A percentile compares a stretch with the other conserved stretches of the same genome.
phyloP scores from a whole-genome alignment of 2,329 filamentous ascomycete species.

The Camillea tinctor region DNA sequence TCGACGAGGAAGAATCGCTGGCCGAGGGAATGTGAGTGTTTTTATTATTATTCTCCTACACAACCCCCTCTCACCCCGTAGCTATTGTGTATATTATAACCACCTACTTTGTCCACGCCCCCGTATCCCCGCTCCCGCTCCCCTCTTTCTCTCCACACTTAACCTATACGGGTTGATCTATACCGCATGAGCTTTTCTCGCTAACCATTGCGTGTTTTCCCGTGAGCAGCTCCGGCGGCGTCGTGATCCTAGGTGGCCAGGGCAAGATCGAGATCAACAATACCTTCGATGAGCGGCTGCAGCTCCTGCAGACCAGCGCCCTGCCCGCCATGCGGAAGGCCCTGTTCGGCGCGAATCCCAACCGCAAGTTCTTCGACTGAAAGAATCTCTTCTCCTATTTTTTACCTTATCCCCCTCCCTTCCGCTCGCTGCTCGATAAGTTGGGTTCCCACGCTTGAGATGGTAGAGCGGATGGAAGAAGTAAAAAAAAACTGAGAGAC shows the following conservation, averaged over 20 bases:
- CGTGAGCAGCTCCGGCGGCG: constrained; percentile 71
- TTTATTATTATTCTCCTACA: constrained; percentile 8
- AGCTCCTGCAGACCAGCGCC: constrained; percentile 78
- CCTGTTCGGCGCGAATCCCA: constrained; percentile 90
- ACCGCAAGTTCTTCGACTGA: constrained; percentile 94
- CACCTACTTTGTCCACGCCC: too few relatives aligned
- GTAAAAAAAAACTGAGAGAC: too few relatives aligned
- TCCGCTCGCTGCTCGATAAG: too few relatives aligned
- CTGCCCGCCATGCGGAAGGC: constrained; percentile 81
- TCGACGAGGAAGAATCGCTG: constrained; percentile 78
- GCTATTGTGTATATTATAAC: too few relatives aligned
- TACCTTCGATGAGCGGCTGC: constrained; percentile 89
- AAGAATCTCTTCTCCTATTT: not conserved
- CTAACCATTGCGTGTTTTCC: constrained; percentile 13
- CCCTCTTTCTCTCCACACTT: too few relatives aligned
- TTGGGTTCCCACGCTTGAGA: too few relatives aligned
- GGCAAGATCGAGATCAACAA: constrained; percentile 99
- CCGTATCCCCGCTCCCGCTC: too few relatives aligned
- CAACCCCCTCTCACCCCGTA: not conserved
- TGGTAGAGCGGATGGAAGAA: too few relatives aligned
- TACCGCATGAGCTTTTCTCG: too few relatives aligned
- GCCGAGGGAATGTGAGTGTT: constrained; percentile 77
- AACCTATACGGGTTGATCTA: too few relatives aligned
- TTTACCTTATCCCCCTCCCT: too few relatives aligned
- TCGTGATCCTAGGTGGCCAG: constrained; percentile 73